Evolutionary conservation across 495 filamentous ascomycete genomes (phyloP).

Genomic region (Schizothecium vesticola): DNA sequence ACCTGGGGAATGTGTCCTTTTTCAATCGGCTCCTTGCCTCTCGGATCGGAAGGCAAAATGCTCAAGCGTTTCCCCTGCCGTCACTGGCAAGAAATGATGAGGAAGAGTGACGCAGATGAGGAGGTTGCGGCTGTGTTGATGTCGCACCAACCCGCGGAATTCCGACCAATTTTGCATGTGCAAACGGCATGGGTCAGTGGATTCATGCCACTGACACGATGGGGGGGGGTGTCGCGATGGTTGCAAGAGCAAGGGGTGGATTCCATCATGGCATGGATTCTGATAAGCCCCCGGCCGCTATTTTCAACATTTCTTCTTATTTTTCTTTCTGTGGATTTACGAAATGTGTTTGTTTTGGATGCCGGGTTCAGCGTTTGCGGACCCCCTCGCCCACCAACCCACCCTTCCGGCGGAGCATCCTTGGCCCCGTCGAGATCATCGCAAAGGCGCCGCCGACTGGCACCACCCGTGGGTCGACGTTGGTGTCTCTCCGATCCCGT

Average conservation of each 20-base stretch:
- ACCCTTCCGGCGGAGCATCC: neutral
- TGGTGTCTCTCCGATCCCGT: neutral
- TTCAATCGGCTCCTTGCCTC: neutral
- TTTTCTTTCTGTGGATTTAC: neutral
- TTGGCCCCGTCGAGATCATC: slow-evolving; percentile 2
- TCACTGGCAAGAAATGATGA: neutral
- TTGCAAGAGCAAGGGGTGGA: slow-evolving; percentile 5
- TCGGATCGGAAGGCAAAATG: neutral
- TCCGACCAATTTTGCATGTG: slow-evolving; percentile 5
- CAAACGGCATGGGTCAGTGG: slow-evolving; percentile 1
- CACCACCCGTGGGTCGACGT: neutral
- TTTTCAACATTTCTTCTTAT: slow-evolving; percentile 3
- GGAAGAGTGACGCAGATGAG: neutral
- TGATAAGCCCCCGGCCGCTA: neutral
- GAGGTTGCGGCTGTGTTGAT: neutral
- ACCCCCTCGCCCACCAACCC: too few species aligned
- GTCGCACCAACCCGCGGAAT: slow-evolving; percentile 5
- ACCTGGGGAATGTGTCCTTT: neutral
- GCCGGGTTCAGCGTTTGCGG: neutral
- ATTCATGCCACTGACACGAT: neutral
- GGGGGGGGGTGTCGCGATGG: neutral
- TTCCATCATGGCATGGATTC: slow-evolving; percentile 2
- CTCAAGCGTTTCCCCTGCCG: neutral
- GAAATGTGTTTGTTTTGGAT: neutral
- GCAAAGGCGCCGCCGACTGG: slow-evolving; percentile 7